Evolutionary conservation across 345 rosid genomes (phyloP).

Genomic region (Rubroshorea leprosula): DNA sequence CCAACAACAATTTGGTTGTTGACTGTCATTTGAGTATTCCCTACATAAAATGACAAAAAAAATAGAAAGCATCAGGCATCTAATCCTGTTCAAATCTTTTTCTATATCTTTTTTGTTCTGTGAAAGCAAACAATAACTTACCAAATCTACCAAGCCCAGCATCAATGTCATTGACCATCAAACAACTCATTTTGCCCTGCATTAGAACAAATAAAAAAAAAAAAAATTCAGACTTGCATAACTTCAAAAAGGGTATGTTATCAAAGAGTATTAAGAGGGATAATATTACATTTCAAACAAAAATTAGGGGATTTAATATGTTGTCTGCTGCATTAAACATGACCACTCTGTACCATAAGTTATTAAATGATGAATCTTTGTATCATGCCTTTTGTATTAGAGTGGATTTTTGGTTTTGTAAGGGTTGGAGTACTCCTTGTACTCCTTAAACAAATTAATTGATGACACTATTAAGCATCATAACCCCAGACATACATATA

Average conservation of each 20-base stretch:
- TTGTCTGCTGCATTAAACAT: neutral
- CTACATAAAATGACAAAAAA: constrained; percentile 24
- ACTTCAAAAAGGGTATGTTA: neutral
- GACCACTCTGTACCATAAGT: neutral
- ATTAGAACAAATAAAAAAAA: constrained; percentile 21
- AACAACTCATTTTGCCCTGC: constrained; percentile 98
- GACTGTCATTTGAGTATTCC: constrained; percentile 90
- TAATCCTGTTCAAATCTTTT: constrained; percentile 4
- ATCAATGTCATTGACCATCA: constrained; percentile 93
- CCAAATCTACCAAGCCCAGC: constrained; percentile 99
- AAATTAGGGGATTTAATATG: neutral
- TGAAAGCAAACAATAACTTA: constrained; percentile 27
- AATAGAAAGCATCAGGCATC: neutral
- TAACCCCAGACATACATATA: constrained; percentile 38
- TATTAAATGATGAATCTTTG: constrained; percentile 11
- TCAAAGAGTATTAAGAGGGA: neutral
- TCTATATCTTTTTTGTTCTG: neutral
- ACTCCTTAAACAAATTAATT: no score
- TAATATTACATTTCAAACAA: neutral
- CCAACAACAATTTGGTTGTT: constrained; percentile 94
- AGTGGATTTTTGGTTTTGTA: no score
- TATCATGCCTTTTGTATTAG: no score
- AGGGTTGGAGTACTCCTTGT: no score
- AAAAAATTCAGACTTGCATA: neutral
- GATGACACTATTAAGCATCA: constrained; percentile 16